Evolutionary conservation across 2,329 filamentous ascomycete species (phyloP).

Genomic region (Xylariaceae sp.): DNA sequence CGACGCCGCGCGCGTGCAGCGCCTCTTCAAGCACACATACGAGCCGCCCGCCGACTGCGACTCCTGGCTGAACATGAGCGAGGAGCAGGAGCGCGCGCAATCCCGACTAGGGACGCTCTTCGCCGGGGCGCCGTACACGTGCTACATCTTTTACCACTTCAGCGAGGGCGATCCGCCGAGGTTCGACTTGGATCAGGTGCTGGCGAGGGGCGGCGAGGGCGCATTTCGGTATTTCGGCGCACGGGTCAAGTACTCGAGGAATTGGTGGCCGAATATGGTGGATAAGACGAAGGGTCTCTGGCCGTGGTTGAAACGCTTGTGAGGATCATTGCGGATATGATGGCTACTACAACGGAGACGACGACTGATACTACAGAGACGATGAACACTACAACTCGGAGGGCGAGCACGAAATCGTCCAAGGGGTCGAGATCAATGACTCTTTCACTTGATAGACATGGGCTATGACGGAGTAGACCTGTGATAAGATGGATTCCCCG

Average conservation of each 20-base stretch:
- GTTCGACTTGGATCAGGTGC: not conserved
- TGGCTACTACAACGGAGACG: not conserved
- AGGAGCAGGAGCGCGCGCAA: no score
- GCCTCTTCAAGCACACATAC: no score
- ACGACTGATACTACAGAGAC: not conserved
- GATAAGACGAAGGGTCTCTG: no score
- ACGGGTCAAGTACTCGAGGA: not conserved
- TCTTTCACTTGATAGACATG: not conserved
- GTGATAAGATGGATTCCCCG: not conserved
- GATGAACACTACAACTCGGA: not conserved
- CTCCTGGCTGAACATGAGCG: no score
- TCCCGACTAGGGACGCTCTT: no score
- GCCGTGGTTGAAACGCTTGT: no score
- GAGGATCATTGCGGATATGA: no score
- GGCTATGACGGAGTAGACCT: not conserved
- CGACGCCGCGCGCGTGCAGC: no score
- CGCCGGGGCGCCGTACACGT: no score
- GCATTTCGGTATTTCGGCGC: not conserved
- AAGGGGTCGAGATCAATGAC: not conserved
- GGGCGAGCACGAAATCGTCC: not conserved
- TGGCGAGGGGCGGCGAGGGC: not conserved
- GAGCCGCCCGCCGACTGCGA: no score
- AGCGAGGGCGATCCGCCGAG: not conserved
- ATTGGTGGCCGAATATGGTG: not conserved
- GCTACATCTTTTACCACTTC: no score